Percentiles rank a stretch among this genome's conserved stretches.
Evolutionary conservation across 805 yeast species (phyloP).

Genomic region (Saturnispora hagleri): DNA sequence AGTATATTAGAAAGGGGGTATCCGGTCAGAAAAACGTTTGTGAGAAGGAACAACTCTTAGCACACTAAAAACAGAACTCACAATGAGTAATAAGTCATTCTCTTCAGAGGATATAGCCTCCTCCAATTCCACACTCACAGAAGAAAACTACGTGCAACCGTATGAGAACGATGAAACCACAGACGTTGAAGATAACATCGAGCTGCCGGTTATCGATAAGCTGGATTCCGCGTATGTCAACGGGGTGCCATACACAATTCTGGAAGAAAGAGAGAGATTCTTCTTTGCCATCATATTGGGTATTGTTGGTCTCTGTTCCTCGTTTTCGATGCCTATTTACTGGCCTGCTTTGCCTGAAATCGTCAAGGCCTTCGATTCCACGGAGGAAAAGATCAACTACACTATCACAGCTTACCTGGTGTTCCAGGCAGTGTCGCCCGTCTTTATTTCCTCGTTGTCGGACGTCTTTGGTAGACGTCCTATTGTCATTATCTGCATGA

Average conservation of each 20-base stretch:
- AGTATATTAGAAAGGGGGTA: background rate
- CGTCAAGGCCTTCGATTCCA: slow-evolving; percentile 42
- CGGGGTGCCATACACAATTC: slow-evolving; percentile 35
- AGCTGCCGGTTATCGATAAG: background rate
- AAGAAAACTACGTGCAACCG: background rate
- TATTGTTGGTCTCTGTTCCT: slow-evolving; percentile 52
- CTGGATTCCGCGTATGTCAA: slow-evolving; percentile 1
- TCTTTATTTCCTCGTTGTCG: slow-evolving; percentile 57
- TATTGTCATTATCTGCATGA: slow-evolving; percentile 43
- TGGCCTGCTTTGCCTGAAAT: slow-evolving; percentile 66
- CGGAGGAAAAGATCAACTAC: slow-evolving; percentile 51
- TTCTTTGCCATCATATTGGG: slow-evolving; percentile 34
- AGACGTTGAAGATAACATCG: background rate
- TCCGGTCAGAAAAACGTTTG: background rate
- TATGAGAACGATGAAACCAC: background rate
- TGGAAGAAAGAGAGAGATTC: slow-evolving; percentile 33
- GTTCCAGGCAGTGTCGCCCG: slow-evolving; percentile 71
- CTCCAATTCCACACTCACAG: background rate
- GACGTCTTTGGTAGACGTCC: slow-evolving; percentile 72
- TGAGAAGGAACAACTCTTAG: too few species aligned
- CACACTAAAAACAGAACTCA: background rate
- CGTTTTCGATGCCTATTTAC: slow-evolving; percentile 69
- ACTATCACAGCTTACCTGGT: slow-evolving; percentile 71
- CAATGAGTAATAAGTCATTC: background rate
- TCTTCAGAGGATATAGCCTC: background rate